These are phyloP conservation scores for Fusarium mexicanum DNA, from an alignment of 2,329 filamentous ascomycete genomes.

Conservation along the genomic window DNA sequence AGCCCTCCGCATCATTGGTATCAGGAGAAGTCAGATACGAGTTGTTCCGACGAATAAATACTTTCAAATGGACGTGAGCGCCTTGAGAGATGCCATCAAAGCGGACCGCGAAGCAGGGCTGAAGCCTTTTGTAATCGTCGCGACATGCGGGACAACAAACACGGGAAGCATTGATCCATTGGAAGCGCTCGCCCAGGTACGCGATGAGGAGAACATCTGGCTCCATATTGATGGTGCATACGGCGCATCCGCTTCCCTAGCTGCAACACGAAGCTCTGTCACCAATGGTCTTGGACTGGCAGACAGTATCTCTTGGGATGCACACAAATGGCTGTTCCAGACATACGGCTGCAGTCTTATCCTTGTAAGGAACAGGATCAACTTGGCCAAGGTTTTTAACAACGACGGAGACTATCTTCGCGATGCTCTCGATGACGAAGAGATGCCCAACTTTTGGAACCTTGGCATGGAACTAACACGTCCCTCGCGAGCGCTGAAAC, in stretches of 20 bases:
- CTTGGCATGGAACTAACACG: conserved; percentile 10
- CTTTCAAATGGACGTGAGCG: not conserved
- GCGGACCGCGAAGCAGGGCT: not conserved
- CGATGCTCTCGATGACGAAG: conserved; percentile 13
- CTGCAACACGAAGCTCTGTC: not conserved
- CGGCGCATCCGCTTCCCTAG: conserved; percentile 2
- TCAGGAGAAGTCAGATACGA: not conserved
- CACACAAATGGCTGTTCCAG: conserved; percentile 14
- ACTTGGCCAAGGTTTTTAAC: not conserved
- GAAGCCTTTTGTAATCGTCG: conserved; percentile 3
- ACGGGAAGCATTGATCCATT: conserved; percentile 4
- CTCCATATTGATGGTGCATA: conserved; percentile 17
- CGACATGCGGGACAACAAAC: conserved; percentile 13
- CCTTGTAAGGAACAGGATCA: not conserved
- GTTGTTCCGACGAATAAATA: not conserved
- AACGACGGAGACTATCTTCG: conserved; percentile 17
- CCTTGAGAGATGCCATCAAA: not conserved
- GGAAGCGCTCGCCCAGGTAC: not conserved
- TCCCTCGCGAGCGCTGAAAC: conserved; percentile 3
- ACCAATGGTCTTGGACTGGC: not conserved
- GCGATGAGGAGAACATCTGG: conserved; percentile 5
- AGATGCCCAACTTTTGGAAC: conserved; percentile 21
- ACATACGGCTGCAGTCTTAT: conserved; percentile 19
- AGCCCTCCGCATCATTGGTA: not conserved
- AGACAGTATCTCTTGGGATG: conserved; percentile 23